Evolutionary conservation across 208 protist species (phyloP).

Genomic region (Leishmania tropica): DNA sequence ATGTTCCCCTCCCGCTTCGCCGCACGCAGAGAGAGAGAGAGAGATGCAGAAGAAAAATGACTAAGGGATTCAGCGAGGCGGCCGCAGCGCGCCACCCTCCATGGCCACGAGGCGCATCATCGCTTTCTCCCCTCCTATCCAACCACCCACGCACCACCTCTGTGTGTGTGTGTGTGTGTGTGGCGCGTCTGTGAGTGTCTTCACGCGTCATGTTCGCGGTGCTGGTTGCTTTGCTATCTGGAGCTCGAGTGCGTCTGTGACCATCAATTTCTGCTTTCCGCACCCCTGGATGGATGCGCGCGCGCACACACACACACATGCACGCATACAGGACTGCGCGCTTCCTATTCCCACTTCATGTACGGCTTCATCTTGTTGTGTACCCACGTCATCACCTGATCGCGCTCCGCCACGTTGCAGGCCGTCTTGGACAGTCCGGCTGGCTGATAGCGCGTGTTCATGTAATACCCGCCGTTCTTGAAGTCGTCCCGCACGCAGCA

Average conservation of each 20-base stretch:
- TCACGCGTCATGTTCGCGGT: not conserved
- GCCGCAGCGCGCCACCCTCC: not conserved
- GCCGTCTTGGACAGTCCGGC: constrained; percentile 68
- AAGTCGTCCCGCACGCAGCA: constrained; percentile 79
- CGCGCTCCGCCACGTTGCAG: constrained; percentile 58
- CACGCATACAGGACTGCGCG: constrained; percentile 6
- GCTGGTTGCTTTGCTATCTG: not conserved
- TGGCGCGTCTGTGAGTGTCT: not conserved
- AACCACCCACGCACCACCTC: not conserved
- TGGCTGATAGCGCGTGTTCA: constrained; percentile 65
- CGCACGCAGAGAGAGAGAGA: not conserved
- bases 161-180: no score
- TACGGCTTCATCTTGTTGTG: constrained; percentile 78
- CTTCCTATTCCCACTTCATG: constrained; percentile 70
- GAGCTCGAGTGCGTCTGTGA: not conserved
- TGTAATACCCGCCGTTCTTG: constrained; percentile 85
- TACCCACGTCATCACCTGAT: constrained; percentile 72
- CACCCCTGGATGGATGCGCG: not conserved
- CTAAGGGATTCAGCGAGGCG: not conserved
- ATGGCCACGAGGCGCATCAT: not conserved
- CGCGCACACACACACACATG: not conserved
- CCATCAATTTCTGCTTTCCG: not conserved
- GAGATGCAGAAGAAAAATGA: not conserved
- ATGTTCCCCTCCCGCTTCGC: not conserved
- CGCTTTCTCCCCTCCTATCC: not conserved